phyloP scores from a whole-genome alignment of 139 green algal species.

The Tetradesmus obliquus region DNA sequence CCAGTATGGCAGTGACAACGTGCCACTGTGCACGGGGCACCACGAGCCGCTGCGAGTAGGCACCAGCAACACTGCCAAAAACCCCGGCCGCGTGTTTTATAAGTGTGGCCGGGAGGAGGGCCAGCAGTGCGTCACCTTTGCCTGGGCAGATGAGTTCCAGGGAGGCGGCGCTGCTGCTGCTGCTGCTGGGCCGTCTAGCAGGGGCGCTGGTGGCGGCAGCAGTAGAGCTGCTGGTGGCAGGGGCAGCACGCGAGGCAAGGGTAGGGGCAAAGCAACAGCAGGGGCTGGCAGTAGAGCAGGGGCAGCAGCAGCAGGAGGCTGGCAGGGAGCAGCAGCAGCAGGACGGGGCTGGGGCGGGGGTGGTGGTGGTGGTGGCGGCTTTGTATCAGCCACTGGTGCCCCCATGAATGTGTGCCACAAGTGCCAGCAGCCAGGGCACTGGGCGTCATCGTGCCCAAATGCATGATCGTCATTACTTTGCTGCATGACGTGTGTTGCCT shows the following conservation, averaged over 20 bases:
- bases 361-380: conserved; percentile 16
- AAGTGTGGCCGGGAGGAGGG: conserved; percentile 55
- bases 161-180: not conserved
- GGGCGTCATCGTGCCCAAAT: conserved; percentile 26
- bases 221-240: conserved; percentile 16
- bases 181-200: conserved; percentile 13
- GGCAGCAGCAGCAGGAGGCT: not conserved
- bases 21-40: conserved; percentile 49
- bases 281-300: not conserved
- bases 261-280: not conserved
- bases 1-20: not conserved
- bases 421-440: conserved; percentile 45
- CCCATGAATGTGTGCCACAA: conserved; percentile 22
- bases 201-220: conserved; percentile 23
- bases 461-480: not conserved
- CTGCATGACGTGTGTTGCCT: too few relatives aligned
- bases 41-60: conserved; percentile 39
- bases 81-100: conserved; percentile 56
- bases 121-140: conserved; percentile 53
- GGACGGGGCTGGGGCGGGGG: not conserved
- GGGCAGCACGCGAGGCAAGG: not conserved
- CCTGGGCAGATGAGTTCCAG: conserved; percentile 59
- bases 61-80: conserved; percentile 44
- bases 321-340: not conserved
- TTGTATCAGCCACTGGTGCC: conserved; percentile 29